phyloP scores from a whole-genome alignment of 1,284 basidiomycete genomes.

The Lentinula novae-zelandiae region DNA sequence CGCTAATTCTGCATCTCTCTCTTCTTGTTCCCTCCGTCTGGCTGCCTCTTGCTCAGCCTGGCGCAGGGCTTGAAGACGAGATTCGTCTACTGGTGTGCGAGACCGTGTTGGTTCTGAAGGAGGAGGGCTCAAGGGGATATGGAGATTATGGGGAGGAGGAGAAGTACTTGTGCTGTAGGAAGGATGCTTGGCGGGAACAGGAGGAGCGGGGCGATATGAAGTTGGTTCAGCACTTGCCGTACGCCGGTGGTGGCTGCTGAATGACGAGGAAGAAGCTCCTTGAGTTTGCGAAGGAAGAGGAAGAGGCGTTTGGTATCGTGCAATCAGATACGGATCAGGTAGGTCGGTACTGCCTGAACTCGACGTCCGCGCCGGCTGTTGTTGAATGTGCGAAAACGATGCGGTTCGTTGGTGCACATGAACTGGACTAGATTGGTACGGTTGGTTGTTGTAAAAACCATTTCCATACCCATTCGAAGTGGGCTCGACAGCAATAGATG shows the following conservation, averaged over 20 bases:
- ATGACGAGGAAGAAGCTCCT: neutral
- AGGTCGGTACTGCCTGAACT: slow-evolving; percentile 21
- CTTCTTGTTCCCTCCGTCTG: slow-evolving; percentile 27
- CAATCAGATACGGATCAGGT: slow-evolving; percentile 40
- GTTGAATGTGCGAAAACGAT: slow-evolving; percentile 6
- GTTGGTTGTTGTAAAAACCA: neutral
- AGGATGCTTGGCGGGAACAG: slow-evolving; percentile 1
- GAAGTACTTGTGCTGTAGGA: neutral
- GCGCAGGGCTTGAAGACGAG: slow-evolving; percentile 19
- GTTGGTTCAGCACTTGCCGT: slow-evolving; percentile 4
- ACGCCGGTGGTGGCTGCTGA: neutral
- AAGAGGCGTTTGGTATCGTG: slow-evolving; percentile 46
- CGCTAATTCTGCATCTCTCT: slow-evolving; percentile 23
- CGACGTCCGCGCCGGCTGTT: slow-evolving; percentile 3
- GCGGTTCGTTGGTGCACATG: slow-evolving; percentile 4
- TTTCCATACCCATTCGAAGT: neutral
- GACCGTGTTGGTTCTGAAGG: slow-evolving; percentile 1
- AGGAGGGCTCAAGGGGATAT: slow-evolving; percentile 4
- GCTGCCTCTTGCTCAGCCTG: slow-evolving; percentile 31
- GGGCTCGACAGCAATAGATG: slow-evolving; percentile 15
- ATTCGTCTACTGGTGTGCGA: slow-evolving; percentile 18
- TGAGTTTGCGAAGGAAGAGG: slow-evolving; percentile 40
- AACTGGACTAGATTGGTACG: neutral
- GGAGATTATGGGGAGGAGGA: neutral
- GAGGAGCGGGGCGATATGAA: slow-evolving; percentile 9